Conservation (phyloP, 106 monocot species). For the Cymbidium sinense region DNA sequence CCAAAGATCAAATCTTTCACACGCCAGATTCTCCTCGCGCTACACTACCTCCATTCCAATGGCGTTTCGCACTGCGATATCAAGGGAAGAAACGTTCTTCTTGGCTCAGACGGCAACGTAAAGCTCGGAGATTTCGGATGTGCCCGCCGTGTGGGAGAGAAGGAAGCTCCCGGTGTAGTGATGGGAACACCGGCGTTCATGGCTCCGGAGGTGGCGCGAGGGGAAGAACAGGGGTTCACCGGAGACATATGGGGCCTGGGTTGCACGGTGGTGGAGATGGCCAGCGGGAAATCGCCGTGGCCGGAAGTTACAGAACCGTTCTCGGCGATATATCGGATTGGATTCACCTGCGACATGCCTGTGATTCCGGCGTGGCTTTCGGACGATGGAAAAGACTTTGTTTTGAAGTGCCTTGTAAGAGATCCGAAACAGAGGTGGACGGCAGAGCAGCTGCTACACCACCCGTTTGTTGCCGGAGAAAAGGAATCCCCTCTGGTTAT, state of each 20-base stretch:
- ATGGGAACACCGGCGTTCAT: slow-evolving; percentile 56
- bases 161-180: neutral
- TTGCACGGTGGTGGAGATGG: slow-evolving; percentile 71
- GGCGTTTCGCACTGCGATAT: slow-evolving; percentile 52
- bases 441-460: slow-evolving; percentile 39
- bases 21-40: slow-evolving; percentile 22
- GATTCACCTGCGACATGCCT: slow-evolving; percentile 20
- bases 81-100: slow-evolving; percentile 49
- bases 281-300: slow-evolving; percentile 42
- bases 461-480: slow-evolving; percentile 31
- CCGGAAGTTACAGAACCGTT: neutral
- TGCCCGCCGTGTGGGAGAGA: neutral
- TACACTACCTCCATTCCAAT: slow-evolving; percentile 34
- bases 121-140: slow-evolving; percentile 30
- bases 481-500: neutral
- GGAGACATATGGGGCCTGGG: slow-evolving; percentile 73
- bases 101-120: slow-evolving; percentile 2
- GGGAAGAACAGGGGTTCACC: slow-evolving; percentile 43
- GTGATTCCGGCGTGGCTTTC: slow-evolving; percentile 30
- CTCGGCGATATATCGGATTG: neutral
- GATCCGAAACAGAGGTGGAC: slow-evolving; percentile 41
- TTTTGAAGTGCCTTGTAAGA: slow-evolving; percentile 39
- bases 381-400: slow-evolving; percentile 40
- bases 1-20: slow-evolving; percentile 15
- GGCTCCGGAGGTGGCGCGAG: slow-evolving; percentile 72